phyloP scores from a whole-genome alignment of 345 rosid genomes.

The Mallotus nudiflorus region DNA sequence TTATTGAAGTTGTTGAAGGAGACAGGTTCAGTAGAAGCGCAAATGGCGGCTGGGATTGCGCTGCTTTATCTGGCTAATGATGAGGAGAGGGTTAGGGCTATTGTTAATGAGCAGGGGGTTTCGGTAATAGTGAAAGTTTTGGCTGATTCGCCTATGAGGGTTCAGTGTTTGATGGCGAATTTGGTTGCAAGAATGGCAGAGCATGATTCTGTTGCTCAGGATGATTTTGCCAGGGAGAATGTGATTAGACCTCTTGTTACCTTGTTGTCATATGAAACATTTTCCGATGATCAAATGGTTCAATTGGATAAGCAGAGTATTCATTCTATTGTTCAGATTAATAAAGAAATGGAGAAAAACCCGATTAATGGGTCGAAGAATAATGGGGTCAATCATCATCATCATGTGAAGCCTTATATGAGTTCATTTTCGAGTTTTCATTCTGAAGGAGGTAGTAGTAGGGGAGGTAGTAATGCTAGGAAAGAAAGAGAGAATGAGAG shows the following conservation, averaged over 20 bases:
- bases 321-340: constrained; percentile 71
- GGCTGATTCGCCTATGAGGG: constrained; percentile 63
- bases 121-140: constrained; percentile 63
- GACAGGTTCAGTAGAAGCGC: constrained; percentile 57
- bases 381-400: too few species aligned
- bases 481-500: constrained; percentile 74
- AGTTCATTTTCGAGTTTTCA: constrained; percentile 45
- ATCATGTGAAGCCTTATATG: constrained; percentile 36
- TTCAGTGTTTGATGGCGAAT: constrained; percentile 59
- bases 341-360: constrained; percentile 55
- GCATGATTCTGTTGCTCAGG: constrained; percentile 57
- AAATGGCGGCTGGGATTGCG: constrained; percentile 57
- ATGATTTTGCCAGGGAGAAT: constrained; percentile 83
- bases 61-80: constrained; percentile 53
- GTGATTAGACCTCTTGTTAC: constrained; percentile 83
- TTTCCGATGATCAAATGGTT: constrained; percentile 44
- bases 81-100: constrained; percentile 57
- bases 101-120: constrained; percentile 58
- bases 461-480: constrained; percentile 41
- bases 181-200: constrained; percentile 85
- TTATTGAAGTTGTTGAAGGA: constrained; percentile 69
- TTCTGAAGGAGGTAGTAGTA: constrained; percentile 34
- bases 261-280: constrained; percentile 61
- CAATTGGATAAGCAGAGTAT: constrained; percentile 61
- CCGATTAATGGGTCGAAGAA: constrained; percentile 23